Evolutionary conservation across 2,329 filamentous ascomycete species (phyloP), one percentile per base, ranked within the genome.

Genomic region (Rhynchosporium graminicola): DNA sequence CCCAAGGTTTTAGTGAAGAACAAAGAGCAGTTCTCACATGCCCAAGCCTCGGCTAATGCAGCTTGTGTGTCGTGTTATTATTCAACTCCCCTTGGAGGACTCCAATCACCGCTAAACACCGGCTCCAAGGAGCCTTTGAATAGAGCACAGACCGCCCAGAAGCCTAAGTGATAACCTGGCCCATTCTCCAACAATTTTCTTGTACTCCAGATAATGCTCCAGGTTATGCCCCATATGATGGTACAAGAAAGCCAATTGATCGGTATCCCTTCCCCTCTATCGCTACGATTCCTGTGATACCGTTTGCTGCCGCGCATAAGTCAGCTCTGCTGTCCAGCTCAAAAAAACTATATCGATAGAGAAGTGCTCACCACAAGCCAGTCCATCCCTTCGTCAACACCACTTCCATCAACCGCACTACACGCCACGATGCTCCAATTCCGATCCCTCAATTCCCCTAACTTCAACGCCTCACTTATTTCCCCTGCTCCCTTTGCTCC

Each of bases 391-490:
- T 99, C 95, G 67, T 89, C 91, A 50, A 99, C 91, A 76, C 95
- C 95, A 73, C 90, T 90, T 48, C 95, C 95, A 75, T 97, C 95
- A 61, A 99, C 94, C 13, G 95, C 95, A 69, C 91, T 96, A 77
- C 95, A 99, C 28, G 93, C 94, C 76, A 99, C 92, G 75, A 99
- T 99, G 77, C 92, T 98, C 95, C 95, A 99, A 82, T 98, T 99
- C 73, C 95, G 85, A 77, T 99, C 95, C 72, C 94, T 89, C 75
- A 99, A 80, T 77, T 97, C 92, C 59, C 92, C 93, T 69, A 99
- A 79, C 72, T 89, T 89, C 76, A 99, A 78, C 55, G 93, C 94
- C 79, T 98, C 94, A 61, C 91, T 96, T 67, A 99, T 99, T 76
- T 98, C 95, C 20, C 92, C 95, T 1, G 95, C 95, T 2, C 94